phyloP scores from a whole-genome alignment of 1,284 basidiomycete genomes.

The Xerocomus nothofagi region DNA sequence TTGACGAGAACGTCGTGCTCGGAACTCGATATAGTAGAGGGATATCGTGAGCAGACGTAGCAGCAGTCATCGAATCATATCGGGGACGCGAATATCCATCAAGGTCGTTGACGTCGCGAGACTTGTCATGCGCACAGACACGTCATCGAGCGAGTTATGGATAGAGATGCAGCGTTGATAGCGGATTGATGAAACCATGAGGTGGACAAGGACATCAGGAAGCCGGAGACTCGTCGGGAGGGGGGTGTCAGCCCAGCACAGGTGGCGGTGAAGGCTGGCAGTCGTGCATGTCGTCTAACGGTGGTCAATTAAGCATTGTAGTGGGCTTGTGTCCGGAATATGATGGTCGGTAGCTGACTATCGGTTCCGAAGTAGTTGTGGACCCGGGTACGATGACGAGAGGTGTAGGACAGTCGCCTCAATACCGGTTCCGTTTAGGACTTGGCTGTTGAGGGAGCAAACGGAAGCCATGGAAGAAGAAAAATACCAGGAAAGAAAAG shows the following conservation, averaged over 20 bases:
- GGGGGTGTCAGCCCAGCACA: not conserved
- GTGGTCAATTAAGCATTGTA: not conserved
- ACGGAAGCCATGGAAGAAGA: not conserved
- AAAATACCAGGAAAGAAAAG: not conserved
- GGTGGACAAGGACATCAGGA: not conserved
- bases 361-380: not conserved
- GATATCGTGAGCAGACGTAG: constrained; percentile 2
- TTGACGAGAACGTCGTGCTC: not conserved
- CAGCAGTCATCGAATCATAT: not conserved
- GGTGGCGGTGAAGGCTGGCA: not conserved
- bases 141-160: too few species aligned
- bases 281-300: not conserved
- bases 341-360: not conserved
- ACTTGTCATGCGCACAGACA: too few species aligned
- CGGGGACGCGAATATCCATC: not conserved
- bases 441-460: not conserved
- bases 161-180: not conserved
- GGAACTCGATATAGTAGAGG: not conserved
- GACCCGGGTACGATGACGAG: not conserved
- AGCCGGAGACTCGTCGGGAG: not conserved
- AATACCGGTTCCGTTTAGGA: not conserved
- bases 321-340: too few species aligned
- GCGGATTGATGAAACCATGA: not conserved
- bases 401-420: not conserved
- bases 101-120: not conserved